Evolutionary conservation across 2,329 filamentous ascomycete genomes (phyloP).

Genomic region (Whalleya microplaca): DNA sequence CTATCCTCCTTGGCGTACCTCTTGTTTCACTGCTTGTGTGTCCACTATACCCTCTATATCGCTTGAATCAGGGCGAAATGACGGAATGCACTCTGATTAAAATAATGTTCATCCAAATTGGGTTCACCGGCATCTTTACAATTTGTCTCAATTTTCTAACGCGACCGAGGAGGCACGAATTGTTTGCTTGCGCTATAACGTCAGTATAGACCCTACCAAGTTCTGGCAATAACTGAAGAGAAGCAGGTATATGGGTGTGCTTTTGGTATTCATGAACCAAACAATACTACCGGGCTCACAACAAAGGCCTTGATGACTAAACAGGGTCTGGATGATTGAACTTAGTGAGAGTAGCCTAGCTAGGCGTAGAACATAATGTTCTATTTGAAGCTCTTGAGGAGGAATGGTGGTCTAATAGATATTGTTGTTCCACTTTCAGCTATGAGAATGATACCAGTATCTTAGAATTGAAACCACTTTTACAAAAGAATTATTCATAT

Average conservation of each 20-base stretch:
- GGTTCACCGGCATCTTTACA: constrained; percentile 11
- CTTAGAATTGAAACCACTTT: too few species aligned
- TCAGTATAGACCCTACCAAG: constrained; percentile 1
- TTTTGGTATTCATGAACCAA: too few species aligned
- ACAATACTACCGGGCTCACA: too few species aligned
- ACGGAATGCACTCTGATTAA: constrained; percentile 2
- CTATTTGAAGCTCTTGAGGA: too few species aligned
- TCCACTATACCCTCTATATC: constrained; percentile 17
- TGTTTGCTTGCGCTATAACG: constrained; percentile 18
- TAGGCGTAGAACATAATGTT: too few species aligned
- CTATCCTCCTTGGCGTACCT: constrained; percentile 1
- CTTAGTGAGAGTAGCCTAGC: too few species aligned
- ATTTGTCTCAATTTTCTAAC: constrained; percentile 12
- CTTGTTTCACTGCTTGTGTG: constrained; percentile 8
- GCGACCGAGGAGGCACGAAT: constrained; percentile 14
- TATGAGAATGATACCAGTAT: too few species aligned
- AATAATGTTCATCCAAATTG: constrained; percentile 20
- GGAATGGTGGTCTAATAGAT: too few species aligned
- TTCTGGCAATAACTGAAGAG: not conserved
- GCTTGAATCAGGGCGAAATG: constrained; percentile 12
- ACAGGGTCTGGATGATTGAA: too few species aligned
- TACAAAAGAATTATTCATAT: too few species aligned
- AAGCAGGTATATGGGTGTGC: not conserved
- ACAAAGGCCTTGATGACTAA: too few species aligned
- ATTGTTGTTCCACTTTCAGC: too few species aligned